phyloP scores from a whole-genome alignment of 306 rosid species.

The Vigna unguiculata region DNA sequence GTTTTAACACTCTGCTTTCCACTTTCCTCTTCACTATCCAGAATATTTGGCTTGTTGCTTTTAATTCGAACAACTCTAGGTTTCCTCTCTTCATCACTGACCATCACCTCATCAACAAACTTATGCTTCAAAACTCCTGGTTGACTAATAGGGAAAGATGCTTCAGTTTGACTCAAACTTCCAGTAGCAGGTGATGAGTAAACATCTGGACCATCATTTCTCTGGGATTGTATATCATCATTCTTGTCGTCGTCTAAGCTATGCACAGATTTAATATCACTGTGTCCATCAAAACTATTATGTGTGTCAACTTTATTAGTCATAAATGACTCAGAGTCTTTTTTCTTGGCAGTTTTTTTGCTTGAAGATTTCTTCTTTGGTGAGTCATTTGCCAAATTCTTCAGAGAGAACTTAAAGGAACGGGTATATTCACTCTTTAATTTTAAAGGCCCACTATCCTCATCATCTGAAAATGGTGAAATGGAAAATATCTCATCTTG shows the following conservation, averaged over 20 bases:
- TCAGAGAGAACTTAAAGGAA: slow-evolving; percentile 78
- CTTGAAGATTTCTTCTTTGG: slow-evolving; percentile 79
- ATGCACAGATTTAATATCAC: slow-evolving; percentile 61
- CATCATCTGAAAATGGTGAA: slow-evolving; percentile 95
- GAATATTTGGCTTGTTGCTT: slow-evolving; percentile 62
- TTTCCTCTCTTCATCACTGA: slow-evolving; percentile 81
- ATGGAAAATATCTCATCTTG: slow-evolving; percentile 91
- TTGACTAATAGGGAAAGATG: slow-evolving; percentile 57
- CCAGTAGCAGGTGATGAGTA: slow-evolving; percentile 77
- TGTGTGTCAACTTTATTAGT: slow-evolving; percentile 51
- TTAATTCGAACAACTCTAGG: slow-evolving; percentile 80
- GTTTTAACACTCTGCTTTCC: slow-evolving; percentile 66
- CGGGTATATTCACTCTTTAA: slow-evolving; percentile 81
- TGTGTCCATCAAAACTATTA: slow-evolving; percentile 68
- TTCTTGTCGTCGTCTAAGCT: slow-evolving; percentile 65
- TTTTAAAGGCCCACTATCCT: slow-evolving; percentile 70
- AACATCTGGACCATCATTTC: slow-evolving; percentile 65
- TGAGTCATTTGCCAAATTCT: slow-evolving; percentile 71
- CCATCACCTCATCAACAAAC: slow-evolving; percentile 95
- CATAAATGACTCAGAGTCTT: slow-evolving; percentile 55
- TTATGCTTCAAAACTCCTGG: slow-evolving; percentile 77
- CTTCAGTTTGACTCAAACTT: slow-evolving; percentile 71
- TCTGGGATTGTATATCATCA: slow-evolving; percentile 61
- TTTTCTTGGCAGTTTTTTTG: slow-evolving; percentile 72
- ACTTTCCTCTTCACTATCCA: slow-evolving; percentile 76